phyloP scores from a whole-genome alignment of 257 asterid species.

The Leonotis leonurus region DNA sequence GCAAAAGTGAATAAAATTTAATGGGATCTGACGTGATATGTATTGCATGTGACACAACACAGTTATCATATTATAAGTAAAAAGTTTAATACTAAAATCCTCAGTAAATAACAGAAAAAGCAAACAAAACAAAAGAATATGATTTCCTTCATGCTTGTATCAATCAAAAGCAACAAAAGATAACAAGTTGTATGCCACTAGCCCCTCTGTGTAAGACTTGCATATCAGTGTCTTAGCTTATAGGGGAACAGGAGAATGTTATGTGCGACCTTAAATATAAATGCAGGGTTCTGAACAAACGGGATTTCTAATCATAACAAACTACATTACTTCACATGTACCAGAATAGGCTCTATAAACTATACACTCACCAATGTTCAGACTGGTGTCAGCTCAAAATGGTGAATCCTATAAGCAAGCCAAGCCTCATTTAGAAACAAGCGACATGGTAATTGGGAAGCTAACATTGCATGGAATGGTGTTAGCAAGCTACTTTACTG shows the following conservation, averaged over 20 bases:
- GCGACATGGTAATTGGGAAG: too few relatives aligned
- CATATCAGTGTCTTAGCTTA: background rate
- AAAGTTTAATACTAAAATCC: background rate
- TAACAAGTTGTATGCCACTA: background rate
- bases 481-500: background rate
- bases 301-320: background rate
- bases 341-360: too few relatives aligned
- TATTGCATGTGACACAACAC: background rate
- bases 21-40: background rate
- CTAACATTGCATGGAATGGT: too few relatives aligned
- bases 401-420: too few relatives aligned
- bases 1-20: background rate
- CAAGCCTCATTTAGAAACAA: background rate
- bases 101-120: background rate
- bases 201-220: background rate
- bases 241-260: background rate
- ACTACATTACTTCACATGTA: too few relatives aligned
- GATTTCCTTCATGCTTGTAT: too few relatives aligned
- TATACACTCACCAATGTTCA: too few relatives aligned
- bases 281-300: background rate
- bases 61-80: background rate
- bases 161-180: background rate
- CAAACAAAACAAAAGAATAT: too few relatives aligned
- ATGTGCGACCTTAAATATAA: background rate
- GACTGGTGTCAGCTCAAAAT: too few relatives aligned